Evolutionary conservation across 2,329 filamentous ascomycete genomes (phyloP).

Genomic region (Exophiala sideris): DNA sequence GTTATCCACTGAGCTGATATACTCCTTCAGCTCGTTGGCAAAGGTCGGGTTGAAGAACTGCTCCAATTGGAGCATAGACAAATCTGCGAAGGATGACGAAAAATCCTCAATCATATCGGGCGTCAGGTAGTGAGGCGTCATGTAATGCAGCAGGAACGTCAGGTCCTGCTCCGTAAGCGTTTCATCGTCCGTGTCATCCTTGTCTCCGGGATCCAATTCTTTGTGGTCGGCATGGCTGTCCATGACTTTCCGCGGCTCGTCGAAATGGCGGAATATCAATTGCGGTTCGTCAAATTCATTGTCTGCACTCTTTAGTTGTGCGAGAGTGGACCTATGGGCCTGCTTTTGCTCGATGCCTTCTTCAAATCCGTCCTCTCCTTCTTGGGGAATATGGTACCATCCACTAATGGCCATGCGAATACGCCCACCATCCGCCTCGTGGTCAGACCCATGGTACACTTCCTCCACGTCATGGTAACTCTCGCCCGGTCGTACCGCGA

Average conservation of each 20-base stretch:
- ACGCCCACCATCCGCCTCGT: constrained; percentile 57
- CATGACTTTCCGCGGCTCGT: constrained; percentile 33
- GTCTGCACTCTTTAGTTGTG: constrained; percentile 78
- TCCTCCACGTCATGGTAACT: constrained; percentile 99
- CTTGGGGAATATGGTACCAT: constrained; percentile 97
- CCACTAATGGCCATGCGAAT: constrained; percentile 97
- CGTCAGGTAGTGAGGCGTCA: constrained; percentile 84
- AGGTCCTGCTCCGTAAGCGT: constrained; percentile 75
- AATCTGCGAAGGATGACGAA: constrained; percentile 72
- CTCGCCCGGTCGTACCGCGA: constrained; percentile 95
- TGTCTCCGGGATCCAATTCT: constrained; percentile 32
- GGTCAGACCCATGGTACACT: constrained; percentile 69
- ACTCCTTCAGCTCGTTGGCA: constrained; percentile 64
- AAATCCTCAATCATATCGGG: constrained; percentile 86
- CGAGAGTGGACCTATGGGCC: constrained; percentile 83
- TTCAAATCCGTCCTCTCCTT: constrained; percentile 88
- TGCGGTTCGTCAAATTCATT: constrained; percentile 84
- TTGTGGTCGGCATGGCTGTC: constrained; percentile 33
- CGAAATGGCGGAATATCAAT: constrained; percentile 52
- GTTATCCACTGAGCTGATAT: constrained; percentile 65
- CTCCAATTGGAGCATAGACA: constrained; percentile 78
- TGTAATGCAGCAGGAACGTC: constrained; percentile 85
- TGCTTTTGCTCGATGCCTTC: constrained; percentile 83
- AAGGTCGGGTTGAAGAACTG: constrained; percentile 78
- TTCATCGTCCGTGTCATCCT: constrained; percentile 47